These are phyloP conservation scores for Lichtheimia ornata DNA, from an alignment of 371 early-diverging fungal genomes.

Conservation along the genomic window DNA sequence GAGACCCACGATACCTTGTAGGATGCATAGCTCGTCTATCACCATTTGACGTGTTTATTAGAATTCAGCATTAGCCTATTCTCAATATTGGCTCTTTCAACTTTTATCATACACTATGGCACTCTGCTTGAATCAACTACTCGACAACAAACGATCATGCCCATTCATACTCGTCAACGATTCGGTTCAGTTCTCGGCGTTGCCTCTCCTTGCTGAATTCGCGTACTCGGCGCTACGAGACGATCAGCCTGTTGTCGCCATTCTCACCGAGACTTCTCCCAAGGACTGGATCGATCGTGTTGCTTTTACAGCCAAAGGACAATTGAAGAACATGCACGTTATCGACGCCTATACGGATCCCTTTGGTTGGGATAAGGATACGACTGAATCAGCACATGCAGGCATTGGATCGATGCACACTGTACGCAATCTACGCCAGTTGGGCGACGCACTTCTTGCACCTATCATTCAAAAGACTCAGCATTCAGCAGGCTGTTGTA, in stretches of 20 bases:
- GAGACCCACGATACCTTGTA: too few species aligned
- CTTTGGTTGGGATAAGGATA: slow-evolving; percentile 29
- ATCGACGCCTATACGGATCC: slow-evolving; percentile 44
- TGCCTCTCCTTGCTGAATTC: slow-evolving; percentile 31
- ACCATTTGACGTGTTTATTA: too few species aligned
- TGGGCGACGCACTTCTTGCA: slow-evolving; percentile 28
- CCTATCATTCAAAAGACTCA: slow-evolving; percentile 21
- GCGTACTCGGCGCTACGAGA: slow-evolving; percentile 24
- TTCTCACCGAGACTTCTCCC: slow-evolving; percentile 45
- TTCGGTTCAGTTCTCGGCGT: slow-evolving; percentile 24
- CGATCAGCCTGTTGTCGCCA: slow-evolving; percentile 26
- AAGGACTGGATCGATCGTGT: slow-evolving; percentile 20
- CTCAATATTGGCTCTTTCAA: not conserved
- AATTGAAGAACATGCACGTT: slow-evolving; percentile 11
- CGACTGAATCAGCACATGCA: not conserved
- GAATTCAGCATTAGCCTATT: too few species aligned
- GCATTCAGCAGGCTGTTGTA: slow-evolving; percentile 14
- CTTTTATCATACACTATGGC: slow-evolving; percentile 5
- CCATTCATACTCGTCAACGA: slow-evolving; percentile 38
- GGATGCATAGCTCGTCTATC: too few species aligned
- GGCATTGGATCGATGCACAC: not conserved
- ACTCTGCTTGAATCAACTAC: slow-evolving; percentile 37
- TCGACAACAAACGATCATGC: slow-evolving; percentile 34
- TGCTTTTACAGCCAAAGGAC: slow-evolving; percentile 8
- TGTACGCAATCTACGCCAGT: slow-evolving; percentile 14